Evolutionary conservation across 1,284 basidiomycete genomes (phyloP).

Genomic region (Grifola frondosa): DNA sequence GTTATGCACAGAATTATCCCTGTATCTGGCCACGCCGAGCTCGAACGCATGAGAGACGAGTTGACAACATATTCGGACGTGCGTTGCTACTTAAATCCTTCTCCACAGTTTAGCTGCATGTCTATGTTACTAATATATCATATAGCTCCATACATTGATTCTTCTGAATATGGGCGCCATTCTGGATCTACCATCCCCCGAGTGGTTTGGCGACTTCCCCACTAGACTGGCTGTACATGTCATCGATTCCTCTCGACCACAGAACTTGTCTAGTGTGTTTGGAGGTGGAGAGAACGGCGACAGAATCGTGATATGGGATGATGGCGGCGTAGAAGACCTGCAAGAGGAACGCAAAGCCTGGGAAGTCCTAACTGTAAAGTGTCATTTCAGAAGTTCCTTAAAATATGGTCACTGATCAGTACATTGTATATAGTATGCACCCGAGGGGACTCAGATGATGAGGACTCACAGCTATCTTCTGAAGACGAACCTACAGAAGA

Average conservation of each 20-base stretch:
- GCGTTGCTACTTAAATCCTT: slow-evolving; percentile 23
- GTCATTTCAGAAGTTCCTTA: not conserved
- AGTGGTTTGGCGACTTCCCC: slow-evolving; percentile 75
- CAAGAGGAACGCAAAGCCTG: slow-evolving; percentile 69
- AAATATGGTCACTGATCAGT: not conserved
- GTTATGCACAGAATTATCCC: slow-evolving; percentile 90
- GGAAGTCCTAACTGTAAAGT: slow-evolving; percentile 76
- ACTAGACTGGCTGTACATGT: slow-evolving; percentile 76
- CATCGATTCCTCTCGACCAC: slow-evolving; percentile 92
- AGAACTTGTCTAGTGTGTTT: slow-evolving; percentile 89
- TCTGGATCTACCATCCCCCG: slow-evolving; percentile 72
- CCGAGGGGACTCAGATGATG: slow-evolving; percentile 69
- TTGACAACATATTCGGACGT: slow-evolving; percentile 73
- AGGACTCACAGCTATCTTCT: slow-evolving; percentile 48
- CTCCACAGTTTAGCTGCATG: no score
- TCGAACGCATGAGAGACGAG: slow-evolving; percentile 68
- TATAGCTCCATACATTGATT: slow-evolving; percentile 86
- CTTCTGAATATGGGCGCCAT: slow-evolving; percentile 93
- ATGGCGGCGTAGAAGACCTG: slow-evolving; percentile 72
- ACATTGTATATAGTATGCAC: slow-evolving; percentile 56
- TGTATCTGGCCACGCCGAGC: slow-evolving; percentile 82
- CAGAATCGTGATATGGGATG: slow-evolving; percentile 85
- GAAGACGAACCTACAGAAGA: slow-evolving; percentile 30
- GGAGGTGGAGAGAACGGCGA: slow-evolving; percentile 68
- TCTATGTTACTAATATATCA: slow-evolving; percentile 2